Evolutionary conservation across 2,329 filamentous ascomycete genomes (phyloP), one percentile per base, ranked within the genome.

Genomic region (Endoconidiophora polonica): DNA sequence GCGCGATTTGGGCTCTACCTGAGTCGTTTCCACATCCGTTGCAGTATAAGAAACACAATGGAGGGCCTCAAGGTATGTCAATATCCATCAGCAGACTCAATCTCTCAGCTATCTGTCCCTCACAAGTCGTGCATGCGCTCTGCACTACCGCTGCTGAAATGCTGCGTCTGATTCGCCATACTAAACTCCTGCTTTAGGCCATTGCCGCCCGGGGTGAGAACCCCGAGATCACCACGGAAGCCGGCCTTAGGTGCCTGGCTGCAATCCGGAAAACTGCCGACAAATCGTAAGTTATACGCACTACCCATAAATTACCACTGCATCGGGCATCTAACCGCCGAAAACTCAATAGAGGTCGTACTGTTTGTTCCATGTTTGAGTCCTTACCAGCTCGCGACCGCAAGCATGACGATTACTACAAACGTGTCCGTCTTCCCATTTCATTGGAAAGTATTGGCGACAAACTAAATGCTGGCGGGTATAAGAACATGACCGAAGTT

Each of bases 201-300:
- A 54, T 54, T 46, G 52, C 53, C 24, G 62, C 66, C 44, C 66
- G 72, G 52, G 70, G 69, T 56, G 83, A 88, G 64, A 79, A 74
- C 14, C 64, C 67, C 49, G 78, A 83, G 61, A 78, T 78, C 14
- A 88, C 83, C 2, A 80, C 79, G 12, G 73, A 79, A 50, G 75
- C 79, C 58, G 86, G 86, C 37, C 66, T 85, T 58, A 75, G 73
- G 56, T 83, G 93, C 59, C 67, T 93, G 42, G 78, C 85, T 49
- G 79, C 81, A 60, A 76, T 94, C 59, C 80, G 80, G 58, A 73
- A 76, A 56, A 86, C 84, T 20, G 77, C 78, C 55, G 86, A 93
- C 63, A 93, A 93, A 68, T 84, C 74, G 85, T 90, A 72, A 59
- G 75, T 69, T 10, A 3, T 12, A 4, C 29, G 29, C 29, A 33